Base-by-base conservation (phyloP, 1,139 yeast genomes). In the Komagataea norvegica region DNA sequence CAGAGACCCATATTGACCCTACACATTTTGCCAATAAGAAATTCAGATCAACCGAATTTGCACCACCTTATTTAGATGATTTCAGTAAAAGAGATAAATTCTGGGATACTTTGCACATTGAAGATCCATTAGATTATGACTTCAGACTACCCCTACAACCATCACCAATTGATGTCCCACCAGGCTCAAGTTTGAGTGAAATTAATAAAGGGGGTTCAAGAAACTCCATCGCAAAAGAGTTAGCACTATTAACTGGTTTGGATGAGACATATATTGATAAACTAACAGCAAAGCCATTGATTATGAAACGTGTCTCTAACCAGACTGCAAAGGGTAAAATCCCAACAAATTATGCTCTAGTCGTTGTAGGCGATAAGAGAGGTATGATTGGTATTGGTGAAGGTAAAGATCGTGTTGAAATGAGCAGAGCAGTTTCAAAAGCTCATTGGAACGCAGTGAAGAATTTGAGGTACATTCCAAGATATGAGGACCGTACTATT, bases 381-480 rank as follows among this genome's bases (percentile, higher is more conserved):
- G 99, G 99, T 46, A 85, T 88, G 80, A 70, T 89, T 45, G 98
- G 98, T 31, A 68, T 89, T 36, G 99, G 98, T 39, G 95, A 88
- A 61, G 99, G 98, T 43, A 86, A 86, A 57, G 89, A 91, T 42
- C 71, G 88, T 52, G 81, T 77, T 45, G 88, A 85, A 44, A 77
- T 83, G 64, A 68, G 84, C 41, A 74, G 75, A 38, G 96, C 98
- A 3, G 74, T 83, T 25, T 68, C 77, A 31, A 86, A 87, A 57
- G 96, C 97, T 8, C 89, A 82, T 60, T 86, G 96, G 95, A 82
- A 84, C 55, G 97, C 97, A 3, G 84, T 89, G 39, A 86, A 87
- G 64, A 87, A 87, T 61, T 68, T 93, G 59, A 73, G 75, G 25
- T 78, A 81, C 46, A 76, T 93, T 38, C 94, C 95, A 38, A 74